Base-by-base conservation (phyloP, 106 monocot species). In the Acorus gramineus region DNA sequence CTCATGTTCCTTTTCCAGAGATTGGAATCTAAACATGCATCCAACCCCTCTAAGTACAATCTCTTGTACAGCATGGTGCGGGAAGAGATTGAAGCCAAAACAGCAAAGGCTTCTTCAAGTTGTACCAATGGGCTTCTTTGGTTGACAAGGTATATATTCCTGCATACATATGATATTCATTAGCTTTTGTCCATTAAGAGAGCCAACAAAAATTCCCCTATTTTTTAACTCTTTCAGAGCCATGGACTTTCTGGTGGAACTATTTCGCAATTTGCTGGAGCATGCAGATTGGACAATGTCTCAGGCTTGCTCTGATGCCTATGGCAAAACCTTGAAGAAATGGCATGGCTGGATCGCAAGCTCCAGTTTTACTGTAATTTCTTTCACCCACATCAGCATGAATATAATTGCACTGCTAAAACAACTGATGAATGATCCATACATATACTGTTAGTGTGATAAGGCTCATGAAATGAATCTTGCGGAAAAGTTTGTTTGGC, bases 331-430 rank as follows among this genome's bases (percentile, higher is more conserved):
- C 42, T 67, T 93, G 50, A 89, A 89, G 67, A 82, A 83, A 67
- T 89, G 82, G 80, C 93, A 93, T 65, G 93, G 93, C 7, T 93
- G 88, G 88, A 80, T 93, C 47, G 93, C 93, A 7, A 93, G 93
- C 65, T 89, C 93, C 55, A 85, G 81, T 63, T 93, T 93, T 82
- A 74, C 82, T 47, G 93, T 93, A 81, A 44, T 49, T 8, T 43
- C 5, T 47, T 49, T 42, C 60, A 42, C 14, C 49, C 5, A 57
- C 28, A 28, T 28, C 28, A 28, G 28, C 28, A 28, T 28, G 28
- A 28, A 28, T 28, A 28, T 28, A 28, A 28, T 28, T 28, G 28
- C 28, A 28, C 28, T 28, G 28, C 28, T 28, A 28, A 28, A 28
- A 28, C 28, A 28, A 28, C 28, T 28, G 28, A 28, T 28, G 28